phyloP scores from a whole-genome alignment of 345 rosid genomes.

The Cochlearia excelsa region DNA sequence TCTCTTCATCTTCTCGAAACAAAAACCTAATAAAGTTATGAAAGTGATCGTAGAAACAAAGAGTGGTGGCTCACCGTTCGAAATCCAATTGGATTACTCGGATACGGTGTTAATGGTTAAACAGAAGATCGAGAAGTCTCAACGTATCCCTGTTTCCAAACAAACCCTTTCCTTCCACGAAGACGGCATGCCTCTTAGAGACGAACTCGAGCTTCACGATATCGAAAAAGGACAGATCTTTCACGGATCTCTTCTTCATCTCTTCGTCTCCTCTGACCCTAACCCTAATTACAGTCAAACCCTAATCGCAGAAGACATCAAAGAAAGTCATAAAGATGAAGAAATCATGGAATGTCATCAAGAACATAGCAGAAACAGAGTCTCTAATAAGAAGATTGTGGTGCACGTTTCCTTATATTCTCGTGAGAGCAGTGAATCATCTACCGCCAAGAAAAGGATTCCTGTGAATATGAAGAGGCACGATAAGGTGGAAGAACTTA shows the following conservation, averaged over 20 bases:
- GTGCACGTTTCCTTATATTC: too few species aligned
- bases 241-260: conserved; percentile 50
- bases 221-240: conserved; percentile 47
- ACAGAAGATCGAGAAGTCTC: conserved; percentile 56
- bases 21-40: conserved; percentile 34
- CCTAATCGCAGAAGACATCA: too few species aligned
- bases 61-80: conserved; percentile 45
- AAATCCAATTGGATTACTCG: conserved; percentile 52
- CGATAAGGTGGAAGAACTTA: too few species aligned
- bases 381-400: too few species aligned
- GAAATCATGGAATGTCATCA: too few species aligned
- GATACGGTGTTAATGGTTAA: conserved; percentile 65
- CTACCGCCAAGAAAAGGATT: too few species aligned
- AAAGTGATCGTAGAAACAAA: conserved; percentile 53
- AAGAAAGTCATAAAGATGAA: too few species aligned
- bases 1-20: conserved; percentile 2
- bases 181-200: conserved; percentile 45
- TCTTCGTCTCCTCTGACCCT: conserved; percentile 34
- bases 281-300: background rate
- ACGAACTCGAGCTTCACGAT: conserved; percentile 35
- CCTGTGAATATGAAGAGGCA: too few species aligned
- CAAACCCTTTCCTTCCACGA: conserved; percentile 51
- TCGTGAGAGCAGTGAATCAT: too few species aligned
- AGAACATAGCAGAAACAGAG: too few species aligned
- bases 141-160: conserved; percentile 40